Evolutionary conservation across 768 basidiomycete species (phyloP).

Genomic region (Hericium coralloides): DNA sequence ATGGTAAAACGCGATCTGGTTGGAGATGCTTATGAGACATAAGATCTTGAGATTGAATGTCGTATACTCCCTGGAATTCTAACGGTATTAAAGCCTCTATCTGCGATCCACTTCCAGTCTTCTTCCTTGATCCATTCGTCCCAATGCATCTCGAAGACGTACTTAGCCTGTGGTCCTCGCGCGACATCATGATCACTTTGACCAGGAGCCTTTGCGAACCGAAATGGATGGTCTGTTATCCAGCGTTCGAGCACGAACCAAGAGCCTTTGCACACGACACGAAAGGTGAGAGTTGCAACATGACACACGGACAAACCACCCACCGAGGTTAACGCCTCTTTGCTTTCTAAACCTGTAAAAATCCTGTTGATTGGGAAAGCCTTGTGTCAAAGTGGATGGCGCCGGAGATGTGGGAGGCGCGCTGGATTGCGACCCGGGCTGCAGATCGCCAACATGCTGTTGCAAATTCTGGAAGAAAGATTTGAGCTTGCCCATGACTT

Average conservation of each 20-base stretch:
- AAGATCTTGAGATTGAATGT: not conserved
- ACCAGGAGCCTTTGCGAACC: conserved; percentile 39
- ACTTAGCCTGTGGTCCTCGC: conserved; percentile 36
- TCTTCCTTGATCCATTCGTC: conserved; percentile 43
- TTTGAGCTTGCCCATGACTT: conserved; percentile 2
- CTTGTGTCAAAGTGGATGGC: not conserved
- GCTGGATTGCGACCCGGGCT: not conserved
- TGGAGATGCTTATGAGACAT: not conserved
- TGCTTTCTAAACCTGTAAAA: conserved; percentile 60
- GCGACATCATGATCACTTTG: conserved; percentile 70
- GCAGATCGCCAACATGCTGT: not conserved
- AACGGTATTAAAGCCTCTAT: conserved; percentile 49
- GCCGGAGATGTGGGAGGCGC: no score
- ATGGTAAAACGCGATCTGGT: conserved; percentile 68
- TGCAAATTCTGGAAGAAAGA: conserved; percentile 2
- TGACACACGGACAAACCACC: conserved; percentile 14
- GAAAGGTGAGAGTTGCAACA: not conserved
- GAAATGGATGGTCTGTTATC: conserved; percentile 57
- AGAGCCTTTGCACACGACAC: conserved; percentile 35
- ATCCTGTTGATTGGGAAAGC: conserved; percentile 17
- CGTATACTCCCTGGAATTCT: conserved; percentile 43
- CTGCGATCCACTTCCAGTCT: conserved; percentile 48
- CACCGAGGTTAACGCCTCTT: conserved; percentile 77
- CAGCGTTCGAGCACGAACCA: conserved; percentile 79
- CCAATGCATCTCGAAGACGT: conserved; percentile 37